Conservation (phyloP, 768 basidiomycete species). For the Leccinellum albellum region DNA sequence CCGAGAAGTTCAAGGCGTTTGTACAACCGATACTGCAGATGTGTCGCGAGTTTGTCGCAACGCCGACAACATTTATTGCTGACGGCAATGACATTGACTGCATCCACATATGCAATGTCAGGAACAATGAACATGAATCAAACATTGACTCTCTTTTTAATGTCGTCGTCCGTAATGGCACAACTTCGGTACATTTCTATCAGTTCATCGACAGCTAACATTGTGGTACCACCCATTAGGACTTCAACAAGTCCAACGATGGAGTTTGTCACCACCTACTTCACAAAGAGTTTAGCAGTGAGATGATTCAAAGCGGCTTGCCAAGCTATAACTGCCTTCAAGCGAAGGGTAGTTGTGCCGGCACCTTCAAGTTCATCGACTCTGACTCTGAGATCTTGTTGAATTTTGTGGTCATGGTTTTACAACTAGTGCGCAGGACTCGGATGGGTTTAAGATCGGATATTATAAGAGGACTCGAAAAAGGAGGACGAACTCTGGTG, state of each 20-base stretch:
- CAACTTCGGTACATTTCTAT: background rate
- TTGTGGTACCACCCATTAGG: background rate
- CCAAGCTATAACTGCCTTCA: background rate
- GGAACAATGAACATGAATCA: background rate
- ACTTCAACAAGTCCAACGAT: background rate
- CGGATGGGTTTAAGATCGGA: too few relatives aligned
- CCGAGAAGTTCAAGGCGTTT: background rate
- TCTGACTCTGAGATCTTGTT: too few relatives aligned
- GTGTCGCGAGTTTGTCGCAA: background rate
- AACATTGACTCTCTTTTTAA: background rate
- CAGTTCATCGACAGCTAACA: background rate
- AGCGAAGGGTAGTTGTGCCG: background rate
- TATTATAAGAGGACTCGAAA: too few relatives aligned
- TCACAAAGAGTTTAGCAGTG: background rate
- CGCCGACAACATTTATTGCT: background rate
- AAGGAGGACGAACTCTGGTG: too few relatives aligned
- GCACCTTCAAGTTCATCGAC: background rate
- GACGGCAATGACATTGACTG: background rate
- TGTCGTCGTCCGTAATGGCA: background rate
- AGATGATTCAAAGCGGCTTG: background rate
- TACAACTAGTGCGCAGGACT: too few relatives aligned
- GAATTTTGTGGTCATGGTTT: too few relatives aligned
- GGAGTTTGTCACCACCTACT: background rate
- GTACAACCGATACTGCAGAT: background rate
- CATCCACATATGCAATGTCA: background rate